These are phyloP conservation scores for Bacidia gigantensis DNA, from an alignment of 495 filamentous ascomycete species.

Conservation along the genomic window DNA sequence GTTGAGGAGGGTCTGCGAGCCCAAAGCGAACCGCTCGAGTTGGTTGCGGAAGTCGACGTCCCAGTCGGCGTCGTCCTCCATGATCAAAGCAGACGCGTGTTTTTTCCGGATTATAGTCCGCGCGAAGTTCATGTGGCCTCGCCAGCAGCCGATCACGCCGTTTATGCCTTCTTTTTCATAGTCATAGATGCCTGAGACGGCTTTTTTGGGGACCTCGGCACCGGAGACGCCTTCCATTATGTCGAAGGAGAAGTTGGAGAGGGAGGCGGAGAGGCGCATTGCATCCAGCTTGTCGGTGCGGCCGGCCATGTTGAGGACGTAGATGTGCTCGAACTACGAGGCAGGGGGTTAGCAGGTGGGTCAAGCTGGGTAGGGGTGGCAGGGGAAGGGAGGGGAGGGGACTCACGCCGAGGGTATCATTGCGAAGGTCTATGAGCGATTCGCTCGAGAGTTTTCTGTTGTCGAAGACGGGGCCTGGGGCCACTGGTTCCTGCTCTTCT, in stretches of 20 bases:
- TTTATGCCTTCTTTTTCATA: not conserved
- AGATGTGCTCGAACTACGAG: slow-evolving; percentile 50
- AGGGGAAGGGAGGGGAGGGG: not conserved
- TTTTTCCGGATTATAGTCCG: slow-evolving; percentile 27
- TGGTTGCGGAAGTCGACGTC: slow-evolving; percentile 37
- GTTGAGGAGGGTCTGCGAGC: slow-evolving; percentile 23
- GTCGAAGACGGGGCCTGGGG: slow-evolving; percentile 5
- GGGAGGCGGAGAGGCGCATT: slow-evolving; percentile 37
- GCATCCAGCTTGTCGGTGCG: slow-evolving; percentile 51
- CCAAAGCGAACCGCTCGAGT: slow-evolving; percentile 32
- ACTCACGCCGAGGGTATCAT: slow-evolving; percentile 12
- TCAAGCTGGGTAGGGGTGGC: not conserved
- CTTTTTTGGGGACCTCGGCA: slow-evolving; percentile 25
- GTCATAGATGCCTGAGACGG: slow-evolving; percentile 19
- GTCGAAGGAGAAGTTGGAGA: slow-evolving; percentile 38
- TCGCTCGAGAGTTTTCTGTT: slow-evolving; percentile 6
- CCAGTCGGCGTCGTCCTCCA: slow-evolving; percentile 48
- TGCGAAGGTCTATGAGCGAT: slow-evolving; percentile 8
- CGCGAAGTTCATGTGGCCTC: slow-evolving; percentile 26
- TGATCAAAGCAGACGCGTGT: slow-evolving; percentile 33
- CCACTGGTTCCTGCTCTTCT: not conserved
- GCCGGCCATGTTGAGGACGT: slow-evolving; percentile 46
- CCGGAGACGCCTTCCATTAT: slow-evolving; percentile 41
- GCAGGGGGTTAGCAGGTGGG: slow-evolving; percentile 4
- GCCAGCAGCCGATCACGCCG: slow-evolving; percentile 24